Evolutionary conservation across 2,329 filamentous ascomycete species (phyloP), one percentile per base, ranked within the genome.

Genomic region (Aspergillus pseudotamarii): DNA sequence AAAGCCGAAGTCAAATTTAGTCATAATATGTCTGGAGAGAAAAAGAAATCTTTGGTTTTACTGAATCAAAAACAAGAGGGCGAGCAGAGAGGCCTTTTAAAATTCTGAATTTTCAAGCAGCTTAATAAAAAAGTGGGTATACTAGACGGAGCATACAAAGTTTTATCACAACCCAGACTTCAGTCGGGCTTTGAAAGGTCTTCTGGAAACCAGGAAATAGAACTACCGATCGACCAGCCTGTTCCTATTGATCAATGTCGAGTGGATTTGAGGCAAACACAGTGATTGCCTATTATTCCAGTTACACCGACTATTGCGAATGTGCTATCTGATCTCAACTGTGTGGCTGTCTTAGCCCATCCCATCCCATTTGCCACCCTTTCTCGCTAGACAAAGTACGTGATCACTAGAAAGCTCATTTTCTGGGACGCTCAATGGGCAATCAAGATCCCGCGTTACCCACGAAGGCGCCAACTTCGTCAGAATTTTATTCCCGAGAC

Each of bases 111-210:
- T 54, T 36, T 30, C 51, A n/a, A 34, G 51, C 51, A 55, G 51
- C 51, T 55, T 38, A 55, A 55, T 55, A 55, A 55, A 55, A 55
- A 55, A 55, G 51, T 55, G 51, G 32, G 51, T 55, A 55, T 54
- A 23, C 32, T 54, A 28, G 6, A 54, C 51, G 30, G 30, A 30
- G 10, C 51, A 54, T 54, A 54, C 51, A 54, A 36, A 54, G 32
- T 54, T 54, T 54, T 36, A 53, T 53, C 50, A 10, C 51, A 54
- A 34, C 51, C 51, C 30, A 54, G 32, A 54, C 30, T 54, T 34
- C 51, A 54, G 46, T 54, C 51, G 10, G 19, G n/a, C 30, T 23
- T 32, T 36, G 32, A 14, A 23, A 10, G 1, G 9, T 16, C 30
- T 23, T 54, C 12, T 23, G 12, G 16, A 8, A 10, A 26, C 11